Evolutionary conservation across 805 yeast genomes (phyloP), one percentile per base, ranked within the genome.

Genomic region (Monosporozyma yasuniensis): DNA sequence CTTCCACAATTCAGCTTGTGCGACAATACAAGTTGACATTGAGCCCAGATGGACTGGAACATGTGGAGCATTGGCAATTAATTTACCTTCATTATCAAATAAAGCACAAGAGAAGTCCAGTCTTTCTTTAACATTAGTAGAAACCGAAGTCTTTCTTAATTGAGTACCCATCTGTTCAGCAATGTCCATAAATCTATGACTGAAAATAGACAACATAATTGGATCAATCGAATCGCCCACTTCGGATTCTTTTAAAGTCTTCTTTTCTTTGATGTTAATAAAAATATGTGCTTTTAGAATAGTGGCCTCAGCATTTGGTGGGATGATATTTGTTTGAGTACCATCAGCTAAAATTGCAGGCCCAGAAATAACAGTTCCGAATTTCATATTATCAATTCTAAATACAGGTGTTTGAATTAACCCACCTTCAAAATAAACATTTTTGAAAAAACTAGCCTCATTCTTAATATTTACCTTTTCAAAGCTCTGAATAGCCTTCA

Each of bases 141-240:
- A 81, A 9, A 87, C 88, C 2, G 91, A 75, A 0, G 93, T 87
- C 66, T 84, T 83, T 55, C 85, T 84, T 49, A 87, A 70, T 4
- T 90, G 83, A 35, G 77, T 77, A 37, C 95, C 91, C 95, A 87
- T 87, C 61, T 84, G 91, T 57, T 87, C 95, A 8, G 96, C 96
- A 64, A 87, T 86, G 54, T 87, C 88, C 91, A 87, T 86, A 64
- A 87, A 87, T 52, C 95, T 72, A 64, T 86, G 89, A 32, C 87
- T 83, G 66, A 87, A 87, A 22, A 87, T 83, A 0, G 95, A 84
- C 38, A 87, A 65, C 54, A 81, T 69, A 32, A 87, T 78, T 1
- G 93, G 93, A 56, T 87, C 90, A 37, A 83, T 68, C 22, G 57
- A 59, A 19, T 63, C 55, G 5, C 56, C 52, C 2, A 70, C 63